phyloP scores from a whole-genome alignment of 805 yeast genomes.

The Spathaspora girioi region DNA sequence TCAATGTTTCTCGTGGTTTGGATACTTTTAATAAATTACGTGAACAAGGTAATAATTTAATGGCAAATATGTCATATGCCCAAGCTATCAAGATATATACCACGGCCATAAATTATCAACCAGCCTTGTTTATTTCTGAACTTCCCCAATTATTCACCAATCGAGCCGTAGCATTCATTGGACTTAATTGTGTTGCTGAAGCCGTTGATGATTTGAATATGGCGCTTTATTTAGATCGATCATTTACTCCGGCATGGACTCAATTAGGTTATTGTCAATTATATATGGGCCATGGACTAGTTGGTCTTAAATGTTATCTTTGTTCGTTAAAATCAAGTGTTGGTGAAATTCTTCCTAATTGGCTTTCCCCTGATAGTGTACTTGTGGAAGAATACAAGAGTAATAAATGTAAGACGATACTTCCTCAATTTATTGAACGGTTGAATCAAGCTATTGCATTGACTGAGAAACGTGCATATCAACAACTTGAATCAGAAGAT shows the following conservation, averaged over 20 bases:
- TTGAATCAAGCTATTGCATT: conserved; percentile 29
- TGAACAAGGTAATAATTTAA: conserved; percentile 39
- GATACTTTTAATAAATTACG: conserved; percentile 19
- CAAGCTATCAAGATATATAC: conserved; percentile 39
- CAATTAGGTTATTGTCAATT: conserved; percentile 42
- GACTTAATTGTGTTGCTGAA: conserved; percentile 37
- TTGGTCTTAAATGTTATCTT: conserved; percentile 31
- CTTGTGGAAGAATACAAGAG: conserved; percentile 16
- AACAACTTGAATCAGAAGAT: conserved; percentile 25
- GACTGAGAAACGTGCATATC: conserved; percentile 36
- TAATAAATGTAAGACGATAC: conserved; percentile 18
- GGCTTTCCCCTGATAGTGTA: conserved; percentile 13
- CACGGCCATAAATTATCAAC: conserved; percentile 26
- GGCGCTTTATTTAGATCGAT: conserved; percentile 27
- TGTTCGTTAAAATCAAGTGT: conserved; percentile 24
- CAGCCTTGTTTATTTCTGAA: conserved; percentile 9
- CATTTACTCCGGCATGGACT: conserved; percentile 41
- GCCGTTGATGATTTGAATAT: conserved; percentile 33
- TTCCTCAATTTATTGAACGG: conserved; percentile 39
- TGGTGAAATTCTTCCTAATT: conserved; percentile 29
- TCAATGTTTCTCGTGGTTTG: not conserved
- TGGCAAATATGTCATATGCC: conserved; percentile 32
- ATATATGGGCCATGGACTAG: conserved; percentile 34
- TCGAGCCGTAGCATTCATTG: conserved; percentile 40
- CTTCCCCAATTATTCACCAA: conserved; percentile 34